phyloP scores from a whole-genome alignment of 2,329 filamentous ascomycete species.

The Penicillium oxalicum region DNA sequence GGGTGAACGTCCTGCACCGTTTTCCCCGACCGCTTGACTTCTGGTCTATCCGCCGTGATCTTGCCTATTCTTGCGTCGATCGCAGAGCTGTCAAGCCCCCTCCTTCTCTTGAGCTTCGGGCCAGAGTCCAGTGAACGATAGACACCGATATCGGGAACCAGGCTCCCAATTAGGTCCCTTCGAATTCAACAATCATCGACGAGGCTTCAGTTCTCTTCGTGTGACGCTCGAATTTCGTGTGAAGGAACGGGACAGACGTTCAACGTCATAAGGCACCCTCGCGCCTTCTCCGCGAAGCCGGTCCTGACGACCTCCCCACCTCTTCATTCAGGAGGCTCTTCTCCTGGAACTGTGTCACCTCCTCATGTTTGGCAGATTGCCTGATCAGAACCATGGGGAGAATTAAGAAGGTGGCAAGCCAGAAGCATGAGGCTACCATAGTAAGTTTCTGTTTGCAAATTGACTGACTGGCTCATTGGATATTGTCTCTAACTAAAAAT shows the following conservation, averaged over 20 bases:
- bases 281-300: constrained; percentile 27
- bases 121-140: constrained; percentile 2
- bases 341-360: constrained; percentile 22
- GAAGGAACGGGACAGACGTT: constrained; percentile 25
- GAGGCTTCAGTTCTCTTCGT: constrained; percentile 5
- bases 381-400: constrained; percentile 42
- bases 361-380: constrained; percentile 39
- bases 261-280: constrained; percentile 37
- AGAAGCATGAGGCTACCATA: constrained; percentile 48
- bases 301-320: constrained; percentile 23
- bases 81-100: constrained; percentile 13
- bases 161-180: background rate
- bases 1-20: constrained; percentile 41
- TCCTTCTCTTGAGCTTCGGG: background rate
- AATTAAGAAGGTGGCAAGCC: constrained; percentile 49
- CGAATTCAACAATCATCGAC: background rate
- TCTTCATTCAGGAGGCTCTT: constrained; percentile 25
- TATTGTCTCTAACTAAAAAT: constrained; percentile 15
- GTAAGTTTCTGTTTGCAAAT: constrained; percentile 30
- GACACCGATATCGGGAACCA: background rate
- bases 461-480: constrained; percentile 6
- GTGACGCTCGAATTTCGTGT: constrained; percentile 22
- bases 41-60: constrained; percentile 21
- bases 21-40: constrained; percentile 26
- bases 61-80: constrained; percentile 16